Percentiles rank a stretch among this genome's conserved stretches.
Conservation (phyloP, 2,329 filamentous ascomycete genomes). For the Hirsutella rhossiliensis region DNA sequence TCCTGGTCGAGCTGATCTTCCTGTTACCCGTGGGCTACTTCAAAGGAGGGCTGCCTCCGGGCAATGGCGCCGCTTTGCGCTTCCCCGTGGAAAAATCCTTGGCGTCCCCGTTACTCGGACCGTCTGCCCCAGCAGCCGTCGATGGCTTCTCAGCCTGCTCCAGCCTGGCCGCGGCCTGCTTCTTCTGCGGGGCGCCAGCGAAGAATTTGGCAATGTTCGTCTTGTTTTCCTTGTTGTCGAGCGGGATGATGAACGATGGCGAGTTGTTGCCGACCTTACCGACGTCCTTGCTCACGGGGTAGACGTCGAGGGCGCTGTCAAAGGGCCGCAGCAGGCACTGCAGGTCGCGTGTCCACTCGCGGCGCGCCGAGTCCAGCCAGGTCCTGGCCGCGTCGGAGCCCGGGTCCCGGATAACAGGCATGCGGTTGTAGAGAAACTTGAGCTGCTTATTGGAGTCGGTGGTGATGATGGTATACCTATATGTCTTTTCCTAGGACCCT, state of each 20-base stretch:
- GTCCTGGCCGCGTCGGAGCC: constrained; percentile 54
- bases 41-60: constrained; percentile 7
- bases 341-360: constrained; percentile 66
- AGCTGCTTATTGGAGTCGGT: constrained; percentile 76
- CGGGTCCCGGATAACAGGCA: constrained; percentile 85
- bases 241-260: constrained; percentile 67
- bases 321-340: constrained; percentile 70
- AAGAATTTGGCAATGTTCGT: constrained; percentile 94
- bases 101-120: neutral
- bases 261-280: constrained; percentile 92
- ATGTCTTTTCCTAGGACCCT: constrained; percentile 49
- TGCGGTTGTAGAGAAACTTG: constrained; percentile 80
- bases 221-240: constrained; percentile 81
- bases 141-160: neutral
- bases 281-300: constrained; percentile 77
- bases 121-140: constrained; percentile 1
- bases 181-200: constrained; percentile 37
- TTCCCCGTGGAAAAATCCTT: constrained; percentile 7
- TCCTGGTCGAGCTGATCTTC: constrained; percentile 28
- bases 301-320: constrained; percentile 67
- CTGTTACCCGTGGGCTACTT: constrained; percentile 14
- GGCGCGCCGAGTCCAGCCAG: constrained; percentile 66
- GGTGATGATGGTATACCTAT: constrained; percentile 90
- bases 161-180: neutral
- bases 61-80: constrained; percentile 12